Evolutionary conservation across 1,284 basidiomycete species (phyloP), one percentile per base, ranked within the genome.

Genomic region (Inonotus obliquus): DNA sequence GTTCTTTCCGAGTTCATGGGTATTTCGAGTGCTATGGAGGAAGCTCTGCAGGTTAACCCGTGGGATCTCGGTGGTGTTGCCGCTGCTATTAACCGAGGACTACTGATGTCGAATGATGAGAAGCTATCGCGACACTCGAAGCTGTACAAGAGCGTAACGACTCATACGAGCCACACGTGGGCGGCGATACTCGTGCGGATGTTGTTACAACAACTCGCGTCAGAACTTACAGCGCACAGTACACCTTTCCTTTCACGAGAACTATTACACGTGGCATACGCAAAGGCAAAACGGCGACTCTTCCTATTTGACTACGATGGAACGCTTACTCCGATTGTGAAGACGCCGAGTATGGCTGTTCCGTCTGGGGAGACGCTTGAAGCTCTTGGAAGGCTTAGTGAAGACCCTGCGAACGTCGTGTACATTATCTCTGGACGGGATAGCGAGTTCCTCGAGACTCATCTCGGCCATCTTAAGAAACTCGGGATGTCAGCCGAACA

Each of bases 401-500:
- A 80, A 11, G 96, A 99, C 73, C 89, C 92, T 51, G 81, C 80
- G 68, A 99, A 99, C 74, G 70, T 98, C 45, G 93, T 98, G 61
- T 99, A 94, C 79, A 94, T 99, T 74, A 98, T 99, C 72, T 97
- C 94, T 0, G 96, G 96, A 3, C 90, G 97, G n/a, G 96, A 99
- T 72, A 87, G 89, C 59, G 88, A 79, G 55, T 99, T 99, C 83
- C 80, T 99, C 29, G 89, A 94, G 70, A 85, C 92, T 72, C 94
- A 98, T 71, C 83, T 98, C 29, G 96, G 96, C 4, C 89, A 94
- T 72, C 80, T 99, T 61, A 75, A 78, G 65, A 81, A 84, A 54
- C 80, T 99, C 3, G 96, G 96, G 19, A 91, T 99, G 81, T 92
- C 88, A 13, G 96, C 97, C 23, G 96, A 99, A 77, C 97, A 99